These are phyloP conservation scores for Saccharomyces kudriavzevii DNA, from an alignment of 805 yeast species.

Conservation along the genomic window DNA sequence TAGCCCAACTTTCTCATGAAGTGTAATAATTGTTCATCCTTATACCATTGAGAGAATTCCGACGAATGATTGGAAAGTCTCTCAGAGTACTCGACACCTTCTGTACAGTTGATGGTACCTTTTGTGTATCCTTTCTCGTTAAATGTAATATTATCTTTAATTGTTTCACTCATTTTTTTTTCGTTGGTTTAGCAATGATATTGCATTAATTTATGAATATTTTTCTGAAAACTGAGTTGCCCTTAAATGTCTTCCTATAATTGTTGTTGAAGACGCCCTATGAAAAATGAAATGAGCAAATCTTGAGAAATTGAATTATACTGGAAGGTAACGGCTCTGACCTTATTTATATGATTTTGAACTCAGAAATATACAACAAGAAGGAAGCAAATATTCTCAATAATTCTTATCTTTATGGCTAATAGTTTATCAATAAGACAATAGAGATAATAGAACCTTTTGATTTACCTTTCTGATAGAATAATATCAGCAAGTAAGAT, in stretches of 20 bases:
- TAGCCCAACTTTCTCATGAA: conserved; percentile 5
- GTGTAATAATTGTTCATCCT: neutral
- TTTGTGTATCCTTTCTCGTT: neutral
- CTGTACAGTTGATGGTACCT: neutral
- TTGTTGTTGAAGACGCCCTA: neutral
- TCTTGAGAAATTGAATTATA: too few species aligned
- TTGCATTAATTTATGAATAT: neutral
- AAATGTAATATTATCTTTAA: neutral
- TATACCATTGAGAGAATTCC: neutral
- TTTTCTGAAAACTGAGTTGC: neutral
- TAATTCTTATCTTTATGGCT: neutral
- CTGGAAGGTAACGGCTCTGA: too few species aligned
- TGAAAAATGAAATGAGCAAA: neutral
- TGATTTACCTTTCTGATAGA: neutral
- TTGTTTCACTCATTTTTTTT: neutral
- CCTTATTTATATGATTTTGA: too few species aligned
- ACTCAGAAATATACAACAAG: neutral
- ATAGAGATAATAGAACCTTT: too few species aligned
- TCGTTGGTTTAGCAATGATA: neutral
- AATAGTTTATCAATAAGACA: neutral
- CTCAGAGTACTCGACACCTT: neutral
- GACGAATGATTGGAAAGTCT: neutral
- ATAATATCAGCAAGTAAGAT: neutral
- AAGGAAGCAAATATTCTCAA: neutral
- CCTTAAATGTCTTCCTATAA: neutral